Base-by-base conservation (phyloP, 768 basidiomycete species). In the Rhodosporidiobolus odoratus region DNA sequence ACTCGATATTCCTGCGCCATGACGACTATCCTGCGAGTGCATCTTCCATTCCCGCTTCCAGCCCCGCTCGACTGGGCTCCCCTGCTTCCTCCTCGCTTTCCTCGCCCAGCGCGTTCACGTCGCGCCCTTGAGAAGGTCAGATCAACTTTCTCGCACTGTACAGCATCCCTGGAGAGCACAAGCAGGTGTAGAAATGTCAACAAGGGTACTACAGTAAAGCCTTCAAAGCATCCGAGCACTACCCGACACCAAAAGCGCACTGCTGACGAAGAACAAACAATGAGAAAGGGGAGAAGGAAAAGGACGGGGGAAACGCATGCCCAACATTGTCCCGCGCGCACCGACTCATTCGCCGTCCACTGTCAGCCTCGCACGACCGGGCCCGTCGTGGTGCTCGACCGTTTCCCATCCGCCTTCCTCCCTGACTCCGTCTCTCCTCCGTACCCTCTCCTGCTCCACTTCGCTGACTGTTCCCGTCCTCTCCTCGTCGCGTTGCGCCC, bases 361-460 rank as follows among this genome's bases (percentile, higher is more conserved):
- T 32, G 19, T 38, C 3, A 61, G 27, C 41, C 54, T 30, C 15
- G 69, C 64, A 21, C 69, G 25, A n/a, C 69, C 69, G 27, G 30
- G 40, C 13, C 59, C 69, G 47, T 66, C 69, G 23, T 62, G 56
- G 27, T 71, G 69, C 40, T 57, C 43, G 25, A 71, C 69, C 8
- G 47, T 71, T 40, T 71, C 69, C 69, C 69, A 71, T n/a, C 35
- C 64, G 34, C 35, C 50, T 21, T 71, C 69, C 21, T 58, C 57
- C 13, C 45, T 30, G 0, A 71, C 69, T 32, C 69, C 60, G 30
- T 71, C 64, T n/a, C 56, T 19, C 54, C 13, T 27, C 21, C 69
- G 23, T 47, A 50, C 40, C 56, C 35, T 38, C 54, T 43, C 48
- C 48, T 47, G 48, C 35, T 66, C 65, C 9, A 23, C 57, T 23